These are phyloP conservation scores for Boletellus deceptivus DNA, from an alignment of 1,284 basidiomycete genomes.

Conservation along the genomic window DNA sequence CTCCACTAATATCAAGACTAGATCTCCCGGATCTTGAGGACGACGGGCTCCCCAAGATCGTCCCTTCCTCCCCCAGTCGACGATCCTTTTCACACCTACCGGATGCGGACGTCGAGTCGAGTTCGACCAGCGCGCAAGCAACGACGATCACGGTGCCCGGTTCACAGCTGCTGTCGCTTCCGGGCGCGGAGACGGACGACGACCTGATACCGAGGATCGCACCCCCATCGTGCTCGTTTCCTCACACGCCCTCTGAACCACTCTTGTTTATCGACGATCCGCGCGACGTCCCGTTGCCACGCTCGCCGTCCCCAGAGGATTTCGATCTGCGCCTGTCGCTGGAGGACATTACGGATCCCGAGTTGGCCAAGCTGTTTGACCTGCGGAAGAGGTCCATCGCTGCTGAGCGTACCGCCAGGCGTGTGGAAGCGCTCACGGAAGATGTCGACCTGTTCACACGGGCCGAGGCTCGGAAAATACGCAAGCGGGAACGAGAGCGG, in stretches of 20 bases:
- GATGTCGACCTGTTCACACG: slow-evolving; percentile 41
- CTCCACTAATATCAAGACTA: slow-evolving; percentile 29
- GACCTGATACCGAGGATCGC: slow-evolving; percentile 30
- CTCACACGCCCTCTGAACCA: slow-evolving; percentile 17
- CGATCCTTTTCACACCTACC: slow-evolving; percentile 32
- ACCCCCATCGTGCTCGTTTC: slow-evolving; percentile 10
- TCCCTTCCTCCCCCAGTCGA: slow-evolving; percentile 36
- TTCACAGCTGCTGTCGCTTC: slow-evolving; percentile 32
- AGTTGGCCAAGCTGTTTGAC: slow-evolving; percentile 38
- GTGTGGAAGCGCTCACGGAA: slow-evolving; percentile 35
- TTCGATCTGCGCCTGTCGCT: slow-evolving; percentile 38
- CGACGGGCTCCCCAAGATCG: slow-evolving; percentile 21
- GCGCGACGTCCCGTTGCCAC: slow-evolving; percentile 38
- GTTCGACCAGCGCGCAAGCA: slow-evolving; percentile 4
- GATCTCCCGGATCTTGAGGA: slow-evolving; percentile 35
- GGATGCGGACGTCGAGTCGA: slow-evolving; percentile 29
- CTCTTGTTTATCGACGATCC: slow-evolving; percentile 43
- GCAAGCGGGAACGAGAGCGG: slow-evolving; percentile 51
- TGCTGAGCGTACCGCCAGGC: slow-evolving; percentile 41
- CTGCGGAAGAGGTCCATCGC: slow-evolving; percentile 40
- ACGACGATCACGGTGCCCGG: slow-evolving; percentile 15
- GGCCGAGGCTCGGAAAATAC: slow-evolving; percentile 42
- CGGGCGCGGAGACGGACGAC: slow-evolving; percentile 40
- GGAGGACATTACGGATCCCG: slow-evolving; percentile 40
- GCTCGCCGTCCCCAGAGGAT: slow-evolving; percentile 48